phyloP scores from a whole-genome alignment of 176 grass and related monocot species.

The Ensete ventricosum region DNA sequence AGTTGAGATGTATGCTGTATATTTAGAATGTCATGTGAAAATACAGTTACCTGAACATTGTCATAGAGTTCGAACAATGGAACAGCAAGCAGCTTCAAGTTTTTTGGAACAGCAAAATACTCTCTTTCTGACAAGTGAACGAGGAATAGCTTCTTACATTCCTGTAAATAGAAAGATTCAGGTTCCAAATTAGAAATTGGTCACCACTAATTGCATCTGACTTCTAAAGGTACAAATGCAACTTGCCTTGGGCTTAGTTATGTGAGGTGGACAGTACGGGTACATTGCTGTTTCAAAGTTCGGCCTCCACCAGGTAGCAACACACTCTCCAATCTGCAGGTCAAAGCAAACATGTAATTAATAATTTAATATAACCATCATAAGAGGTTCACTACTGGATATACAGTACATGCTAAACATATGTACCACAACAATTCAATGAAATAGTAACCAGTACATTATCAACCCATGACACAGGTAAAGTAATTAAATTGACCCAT shows the following conservation, averaged over 20 bases:
- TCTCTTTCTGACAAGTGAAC: slow-evolving; percentile 94
- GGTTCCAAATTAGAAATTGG: neutral
- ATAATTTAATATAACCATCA: neutral
- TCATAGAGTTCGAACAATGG: slow-evolving; percentile 96
- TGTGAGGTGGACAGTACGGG: slow-evolving; percentile 98
- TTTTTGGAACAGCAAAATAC: slow-evolving; percentile 96
- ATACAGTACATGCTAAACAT: neutral
- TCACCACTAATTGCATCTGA: neutral
- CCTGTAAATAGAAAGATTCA: slow-evolving; percentile 35
- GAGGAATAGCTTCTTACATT: slow-evolving; percentile 98
- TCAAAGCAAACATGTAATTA: neutral
- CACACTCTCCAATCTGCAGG: slow-evolving; percentile 89
- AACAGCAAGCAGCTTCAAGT: slow-evolving; percentile 95
- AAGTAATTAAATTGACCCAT: too few relatives aligned
- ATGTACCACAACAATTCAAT: neutral
- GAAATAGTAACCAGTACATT: neutral
- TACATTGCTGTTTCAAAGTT: slow-evolving; percentile 99
- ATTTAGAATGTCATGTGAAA: too few relatives aligned
- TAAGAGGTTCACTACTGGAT: neutral
- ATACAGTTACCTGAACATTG: slow-evolving; percentile 72
- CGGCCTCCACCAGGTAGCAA: slow-evolving; percentile 97
- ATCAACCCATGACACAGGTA: too few relatives aligned
- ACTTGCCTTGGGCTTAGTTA: slow-evolving; percentile 91
- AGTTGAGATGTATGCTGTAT: neutral
- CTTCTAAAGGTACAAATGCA: slow-evolving; percentile 1